Evolutionary conservation across 768 basidiomycete genomes (phyloP).

Genomic region (Pleurotus ostreatus): DNA sequence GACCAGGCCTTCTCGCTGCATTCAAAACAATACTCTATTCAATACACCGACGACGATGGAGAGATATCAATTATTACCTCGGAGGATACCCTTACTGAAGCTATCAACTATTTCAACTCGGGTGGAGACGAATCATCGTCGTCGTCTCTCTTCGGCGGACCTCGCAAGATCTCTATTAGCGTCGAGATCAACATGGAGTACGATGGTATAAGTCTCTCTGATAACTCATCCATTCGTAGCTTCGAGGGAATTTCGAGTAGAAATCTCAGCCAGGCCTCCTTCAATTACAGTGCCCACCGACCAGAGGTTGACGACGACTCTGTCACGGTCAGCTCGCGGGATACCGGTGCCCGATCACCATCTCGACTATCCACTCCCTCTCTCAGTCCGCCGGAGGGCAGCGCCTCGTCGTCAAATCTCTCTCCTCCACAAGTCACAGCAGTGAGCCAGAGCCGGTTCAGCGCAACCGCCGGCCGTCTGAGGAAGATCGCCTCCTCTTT

Average conservation of each 20-base stretch:
- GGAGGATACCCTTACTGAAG: constrained; percentile 78
- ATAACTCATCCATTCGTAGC: constrained; percentile 79
- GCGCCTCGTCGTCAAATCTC: constrained; percentile 8
- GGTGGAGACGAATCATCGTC: constrained; percentile 76
- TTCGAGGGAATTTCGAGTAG: constrained; percentile 65
- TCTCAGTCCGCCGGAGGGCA: constrained; percentile 7
- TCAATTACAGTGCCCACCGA: constrained; percentile 39
- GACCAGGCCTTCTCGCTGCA: constrained; percentile 81
- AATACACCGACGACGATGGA: constrained; percentile 87
- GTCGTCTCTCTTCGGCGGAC: constrained; percentile 61
- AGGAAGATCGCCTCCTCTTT: constrained; percentile 4
- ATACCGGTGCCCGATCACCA: constrained; percentile 35
- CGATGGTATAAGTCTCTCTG: constrained; percentile 87
- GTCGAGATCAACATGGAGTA: constrained; percentile 82
- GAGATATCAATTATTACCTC: constrained; percentile 66
- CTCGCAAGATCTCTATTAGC: constrained; percentile 70
- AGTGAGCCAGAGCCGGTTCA: background rate
- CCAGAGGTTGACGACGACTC: constrained; percentile 66
- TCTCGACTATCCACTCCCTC: constrained; percentile 9
- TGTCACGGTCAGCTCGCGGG: constrained; percentile 71
- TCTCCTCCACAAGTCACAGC: background rate
- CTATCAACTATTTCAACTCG: constrained; percentile 76
- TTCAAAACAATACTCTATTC: constrained; percentile 64
- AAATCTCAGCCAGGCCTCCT: constrained; percentile 55
- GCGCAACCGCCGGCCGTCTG: constrained; percentile 8